Evolutionary conservation across 2,329 filamentous ascomycete genomes (phyloP).

Genomic region (Epichloe bromicola): DNA sequence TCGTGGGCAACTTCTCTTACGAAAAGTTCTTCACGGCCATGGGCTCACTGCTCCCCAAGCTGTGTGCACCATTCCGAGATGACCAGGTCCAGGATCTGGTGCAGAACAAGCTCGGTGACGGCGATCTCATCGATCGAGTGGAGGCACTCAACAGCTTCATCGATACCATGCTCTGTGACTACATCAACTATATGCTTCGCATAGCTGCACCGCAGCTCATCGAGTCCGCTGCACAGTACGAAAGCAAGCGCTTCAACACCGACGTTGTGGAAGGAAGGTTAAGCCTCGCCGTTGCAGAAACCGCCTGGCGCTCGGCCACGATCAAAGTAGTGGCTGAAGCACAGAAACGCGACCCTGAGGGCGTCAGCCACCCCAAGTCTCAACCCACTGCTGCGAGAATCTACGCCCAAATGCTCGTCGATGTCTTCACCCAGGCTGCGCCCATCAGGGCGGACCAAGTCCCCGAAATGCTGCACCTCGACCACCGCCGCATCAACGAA

Average conservation of each 20-base stretch:
- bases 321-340: conserved; percentile 53
- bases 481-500: conserved; percentile 45
- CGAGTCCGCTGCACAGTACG: conserved; percentile 58
- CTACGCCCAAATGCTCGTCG: conserved; percentile 63
- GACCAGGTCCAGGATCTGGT: conserved; percentile 57
- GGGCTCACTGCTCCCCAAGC: conserved; percentile 59
- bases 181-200: conserved; percentile 68
- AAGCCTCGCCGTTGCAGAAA: conserved; percentile 45
- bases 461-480: conserved; percentile 63
- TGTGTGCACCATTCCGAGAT: conserved; percentile 73
- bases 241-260: conserved; percentile 57
- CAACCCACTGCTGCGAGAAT: conserved; percentile 56
- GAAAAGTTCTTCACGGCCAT: conserved; percentile 70
- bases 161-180: conserved; percentile 66
- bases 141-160: conserved; percentile 65
- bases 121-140: conserved; percentile 61
- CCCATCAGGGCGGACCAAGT: conserved; percentile 40
- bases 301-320: conserved; percentile 53
- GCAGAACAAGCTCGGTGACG: conserved; percentile 44
- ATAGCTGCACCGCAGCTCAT: conserved; percentile 59
- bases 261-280: conserved; percentile 44
- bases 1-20: conserved; percentile 63
- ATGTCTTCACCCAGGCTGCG: conserved; percentile 57
- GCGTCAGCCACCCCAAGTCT: conserved; percentile 46
- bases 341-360: conserved; percentile 55